A percentile compares a stretch with the other conserved stretches of the same genome.
Evolutionary conservation across 306 rosid genomes (phyloP).

Genomic region (Luffa acutangula): DNA sequence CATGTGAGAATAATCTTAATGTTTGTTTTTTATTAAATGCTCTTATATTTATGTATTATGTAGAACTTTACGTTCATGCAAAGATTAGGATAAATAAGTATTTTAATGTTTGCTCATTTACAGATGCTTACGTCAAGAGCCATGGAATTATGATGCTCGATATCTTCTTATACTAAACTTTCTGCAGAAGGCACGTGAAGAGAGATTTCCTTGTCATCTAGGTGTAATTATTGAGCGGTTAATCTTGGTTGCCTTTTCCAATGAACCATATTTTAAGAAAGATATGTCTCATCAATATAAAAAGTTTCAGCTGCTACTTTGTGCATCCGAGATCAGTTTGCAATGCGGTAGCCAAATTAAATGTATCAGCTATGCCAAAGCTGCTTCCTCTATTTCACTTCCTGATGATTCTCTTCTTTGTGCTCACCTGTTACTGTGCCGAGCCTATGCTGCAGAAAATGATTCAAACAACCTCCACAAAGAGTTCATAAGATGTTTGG

Average conservation of each 20-base stretch:
- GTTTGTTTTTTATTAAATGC: background rate
- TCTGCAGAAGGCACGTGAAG: slow-evolving; percentile 85
- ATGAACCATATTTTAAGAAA: slow-evolving; percentile 27
- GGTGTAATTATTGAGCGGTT: slow-evolving; percentile 53
- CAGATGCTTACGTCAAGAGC: slow-evolving; percentile 78
- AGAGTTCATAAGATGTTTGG: slow-evolving; percentile 58
- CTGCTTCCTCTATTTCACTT: slow-evolving; percentile 52
- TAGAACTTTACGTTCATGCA: background rate
- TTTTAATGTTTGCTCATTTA: background rate
- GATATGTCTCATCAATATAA: slow-evolving; percentile 38
- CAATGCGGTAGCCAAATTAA: slow-evolving; percentile 41
- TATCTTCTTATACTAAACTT: slow-evolving; percentile 76
- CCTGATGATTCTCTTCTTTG: slow-evolving; percentile 56
- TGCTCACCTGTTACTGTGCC: slow-evolving; percentile 68
- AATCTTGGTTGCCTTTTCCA: slow-evolving; percentile 43
- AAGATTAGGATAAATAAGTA: background rate
- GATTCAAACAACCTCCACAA: slow-evolving; percentile 40
- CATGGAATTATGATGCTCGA: slow-evolving; percentile 64
- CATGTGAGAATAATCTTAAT: background rate
- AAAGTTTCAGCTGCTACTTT: slow-evolving; percentile 73
- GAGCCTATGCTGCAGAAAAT: slow-evolving; percentile 51
- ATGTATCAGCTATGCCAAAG: slow-evolving; percentile 55
- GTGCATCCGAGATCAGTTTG: slow-evolving; percentile 86
- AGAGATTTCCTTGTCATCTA: slow-evolving; percentile 70
- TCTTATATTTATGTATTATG: background rate